phyloP scores from a whole-genome alignment of 331 rosid genomes.

The Spiraea crenata region DNA sequence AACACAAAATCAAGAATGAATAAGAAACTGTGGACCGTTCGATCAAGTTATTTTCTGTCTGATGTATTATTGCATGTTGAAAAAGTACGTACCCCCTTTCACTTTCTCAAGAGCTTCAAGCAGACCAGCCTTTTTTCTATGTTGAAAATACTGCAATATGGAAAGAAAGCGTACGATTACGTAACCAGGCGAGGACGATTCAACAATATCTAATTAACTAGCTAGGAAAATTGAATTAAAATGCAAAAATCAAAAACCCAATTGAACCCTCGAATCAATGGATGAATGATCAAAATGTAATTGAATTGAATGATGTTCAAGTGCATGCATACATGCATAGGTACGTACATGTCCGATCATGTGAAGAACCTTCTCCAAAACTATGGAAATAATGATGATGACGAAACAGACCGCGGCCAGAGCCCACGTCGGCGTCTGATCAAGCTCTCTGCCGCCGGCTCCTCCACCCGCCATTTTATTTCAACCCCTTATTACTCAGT shows the following conservation, averaged over 20 bases:
- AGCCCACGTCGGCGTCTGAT: conserved; percentile 93
- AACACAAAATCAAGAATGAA: too few species aligned
- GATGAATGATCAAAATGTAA: too few species aligned
- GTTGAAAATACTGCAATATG: conserved; percentile 52
- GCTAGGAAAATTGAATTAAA: too few species aligned
- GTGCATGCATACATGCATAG: not conserved
- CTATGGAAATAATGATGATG: conserved; percentile 67
- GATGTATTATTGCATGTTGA: too few species aligned
- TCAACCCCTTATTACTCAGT: too few species aligned
- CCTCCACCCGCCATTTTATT: conserved; percentile 35
- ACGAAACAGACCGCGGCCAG: conserved; percentile 81
- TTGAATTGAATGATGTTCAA: not conserved
- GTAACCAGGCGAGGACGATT: too few species aligned
- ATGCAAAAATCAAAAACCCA: too few species aligned
- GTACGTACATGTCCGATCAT: conserved; percentile 50
- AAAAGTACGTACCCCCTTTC: conserved; percentile 53
- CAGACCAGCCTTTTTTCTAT: conserved; percentile 59
- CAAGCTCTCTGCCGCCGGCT: conserved; percentile 53
- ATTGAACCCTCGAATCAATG: not conserved
- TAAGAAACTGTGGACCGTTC: too few species aligned
- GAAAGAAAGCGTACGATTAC: not conserved
- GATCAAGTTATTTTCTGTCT: too few species aligned
- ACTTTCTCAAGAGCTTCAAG: conserved; percentile 91
- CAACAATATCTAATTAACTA: not conserved
- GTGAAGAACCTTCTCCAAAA: conserved; percentile 64